Base-by-base conservation (phyloP, 2,329 filamentous ascomycete species). In the Ceratocystis variospora region DNA sequence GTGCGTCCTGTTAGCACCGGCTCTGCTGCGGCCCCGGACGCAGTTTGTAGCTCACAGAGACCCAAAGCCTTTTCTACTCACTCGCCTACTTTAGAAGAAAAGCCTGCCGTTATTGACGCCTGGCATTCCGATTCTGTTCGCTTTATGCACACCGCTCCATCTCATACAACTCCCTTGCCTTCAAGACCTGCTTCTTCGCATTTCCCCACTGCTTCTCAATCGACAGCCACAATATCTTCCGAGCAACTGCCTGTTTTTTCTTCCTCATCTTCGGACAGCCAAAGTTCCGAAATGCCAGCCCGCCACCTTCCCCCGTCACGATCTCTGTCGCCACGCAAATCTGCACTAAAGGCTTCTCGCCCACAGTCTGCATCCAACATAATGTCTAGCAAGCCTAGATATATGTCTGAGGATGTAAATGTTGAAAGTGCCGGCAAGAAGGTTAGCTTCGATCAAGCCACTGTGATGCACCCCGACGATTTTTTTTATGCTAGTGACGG, bases 291-390 rank as follows among this genome's bases (percentile, higher is more conserved):
- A 22, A 67, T 69, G 31, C 41, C 41, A 25, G 45, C 67, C 19
- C 68, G 66, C 48, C 69, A 70, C 31, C 61, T 68, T 33, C 89
- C 88, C 5, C 85, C 87, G 25, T 78, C 84, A 37, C 81, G 89
- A 61, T 89, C 88, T 4, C 77, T 88, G 10, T 91, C 88, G 0
- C 89, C 89, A 8, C 84, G 85, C 59, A 93, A 93, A 73, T 90
- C 88, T 1, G 88, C 88, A 1, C 72, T 92, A 69, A 92, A 92
- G 73, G 19, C 33, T 48, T 46, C 46, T 31, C 44, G 55, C 45
- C 31, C 55, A 8, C 28, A 59, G 12, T 53, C 25, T 17, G 15
- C 17, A 19, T 63, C 46, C n/a, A 55, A 65, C 22, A 28, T 48
- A 25, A 19, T 37, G 7, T 37, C 12, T 44, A 48, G 45, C 17